phyloP scores from a whole-genome alignment of 2,329 filamentous ascomycete genomes.

The Stemphylium vesicarium region DNA sequence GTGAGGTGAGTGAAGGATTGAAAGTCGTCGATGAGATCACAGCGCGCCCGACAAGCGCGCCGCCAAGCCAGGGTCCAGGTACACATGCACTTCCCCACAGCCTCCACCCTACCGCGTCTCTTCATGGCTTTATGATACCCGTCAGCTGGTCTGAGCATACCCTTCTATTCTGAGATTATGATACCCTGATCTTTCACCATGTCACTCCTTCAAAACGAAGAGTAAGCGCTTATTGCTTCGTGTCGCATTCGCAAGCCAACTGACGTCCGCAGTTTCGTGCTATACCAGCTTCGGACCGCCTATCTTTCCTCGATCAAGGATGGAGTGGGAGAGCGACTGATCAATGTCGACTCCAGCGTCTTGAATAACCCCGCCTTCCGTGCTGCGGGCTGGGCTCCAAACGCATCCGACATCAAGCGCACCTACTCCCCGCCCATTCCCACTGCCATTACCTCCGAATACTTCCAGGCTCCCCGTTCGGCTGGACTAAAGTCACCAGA shows the following conservation, averaged over 20 bases:
- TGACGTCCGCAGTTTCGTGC: constrained; percentile 67
- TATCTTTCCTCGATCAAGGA: constrained; percentile 83
- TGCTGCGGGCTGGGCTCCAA: constrained; percentile 78
- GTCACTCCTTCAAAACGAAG: constrained; percentile 55
- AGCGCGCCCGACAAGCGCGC: constrained; percentile 20
- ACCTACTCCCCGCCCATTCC: constrained; percentile 87
- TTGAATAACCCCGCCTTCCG: constrained; percentile 83
- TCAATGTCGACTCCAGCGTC: constrained; percentile 79
- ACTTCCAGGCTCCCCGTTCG: constrained; percentile 74
- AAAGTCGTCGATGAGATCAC: constrained; percentile 24
- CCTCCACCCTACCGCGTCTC: constrained; percentile 3
- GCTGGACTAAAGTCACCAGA: constrained; percentile 59
- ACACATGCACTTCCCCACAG: constrained; percentile 17
- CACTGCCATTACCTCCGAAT: constrained; percentile 80
- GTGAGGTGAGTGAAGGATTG: not conserved
- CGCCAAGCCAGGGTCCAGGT: constrained; percentile 29
- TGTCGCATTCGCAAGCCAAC: constrained; percentile 20
- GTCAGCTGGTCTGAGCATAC: constrained; percentile 44
- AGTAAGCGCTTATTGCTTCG: constrained; percentile 39
- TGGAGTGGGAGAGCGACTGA: constrained; percentile 82
- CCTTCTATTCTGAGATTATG: constrained; percentile 26
- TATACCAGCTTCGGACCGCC: constrained; percentile 80
- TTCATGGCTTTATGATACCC: constrained; percentile 19
- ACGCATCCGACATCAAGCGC: constrained; percentile 76
- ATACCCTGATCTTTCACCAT: constrained; percentile 34